phyloP scores from a whole-genome alignment of 192 early-diverging fungal genomes.

The Gonapodya prolifera region DNA sequence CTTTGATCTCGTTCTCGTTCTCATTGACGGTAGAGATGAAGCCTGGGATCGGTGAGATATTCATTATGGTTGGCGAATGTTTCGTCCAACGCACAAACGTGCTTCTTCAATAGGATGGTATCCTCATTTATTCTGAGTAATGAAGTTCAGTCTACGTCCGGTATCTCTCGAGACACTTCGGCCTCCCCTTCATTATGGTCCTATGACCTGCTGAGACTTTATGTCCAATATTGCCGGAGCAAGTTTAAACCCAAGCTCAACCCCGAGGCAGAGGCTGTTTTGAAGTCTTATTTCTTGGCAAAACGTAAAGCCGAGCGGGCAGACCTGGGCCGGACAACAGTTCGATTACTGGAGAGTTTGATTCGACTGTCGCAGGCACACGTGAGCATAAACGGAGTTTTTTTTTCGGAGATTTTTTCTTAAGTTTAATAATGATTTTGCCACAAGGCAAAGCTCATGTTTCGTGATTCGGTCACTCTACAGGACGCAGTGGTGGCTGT shows the following conservation, averaged over 20 bases:
- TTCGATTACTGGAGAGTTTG: slow-evolving; percentile 47
- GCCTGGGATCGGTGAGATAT: slow-evolving; percentile 48
- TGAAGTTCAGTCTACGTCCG: slow-evolving; percentile 7
- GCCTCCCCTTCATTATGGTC: slow-evolving; percentile 24
- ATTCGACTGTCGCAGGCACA: slow-evolving; percentile 53
- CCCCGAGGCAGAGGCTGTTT: slow-evolving; percentile 42
- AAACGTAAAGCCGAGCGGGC: slow-evolving; percentile 51
- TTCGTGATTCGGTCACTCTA: slow-evolving; percentile 33
- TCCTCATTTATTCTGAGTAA: slow-evolving; percentile 29
- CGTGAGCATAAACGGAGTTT: slow-evolving; percentile 15
- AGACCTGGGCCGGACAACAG: slow-evolving; percentile 59
- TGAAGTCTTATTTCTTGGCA: slow-evolving; percentile 55
- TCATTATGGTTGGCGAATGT: not conserved
- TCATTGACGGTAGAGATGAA: slow-evolving; percentile 50
- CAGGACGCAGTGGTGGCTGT: slow-evolving; percentile 50
- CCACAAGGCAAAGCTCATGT: slow-evolving; percentile 36
- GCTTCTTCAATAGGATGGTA: slow-evolving; percentile 5
- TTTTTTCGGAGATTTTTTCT: not conserved
- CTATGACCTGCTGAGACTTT: slow-evolving; percentile 52
- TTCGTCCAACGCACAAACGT: not conserved
- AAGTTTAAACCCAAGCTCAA: slow-evolving; percentile 40
- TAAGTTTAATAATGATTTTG: slow-evolving; percentile 2
- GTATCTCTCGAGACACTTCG: not conserved
- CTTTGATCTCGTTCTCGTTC: slow-evolving; percentile 59
- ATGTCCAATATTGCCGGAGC: slow-evolving; percentile 45